phyloP scores from a whole-genome alignment of 805 yeast species.

The Barnettozyma vustinii region DNA sequence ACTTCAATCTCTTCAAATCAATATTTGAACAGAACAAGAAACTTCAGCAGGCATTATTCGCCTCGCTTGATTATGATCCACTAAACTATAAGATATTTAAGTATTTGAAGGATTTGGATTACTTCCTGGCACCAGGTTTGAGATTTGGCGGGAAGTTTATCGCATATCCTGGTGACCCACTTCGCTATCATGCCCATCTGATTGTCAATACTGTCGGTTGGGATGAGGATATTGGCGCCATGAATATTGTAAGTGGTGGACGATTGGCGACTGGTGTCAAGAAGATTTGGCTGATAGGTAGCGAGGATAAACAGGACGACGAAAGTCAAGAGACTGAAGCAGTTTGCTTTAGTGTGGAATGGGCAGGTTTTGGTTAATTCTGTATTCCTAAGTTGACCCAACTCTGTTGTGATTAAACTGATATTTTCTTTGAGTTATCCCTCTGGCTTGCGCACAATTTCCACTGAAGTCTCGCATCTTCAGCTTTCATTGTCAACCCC shows the following conservation, averaged over 20 bases:
- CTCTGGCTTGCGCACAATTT: no score
- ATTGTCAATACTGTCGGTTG: conserved; percentile 51
- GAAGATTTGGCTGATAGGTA: conserved; percentile 64
- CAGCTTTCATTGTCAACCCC: no score
- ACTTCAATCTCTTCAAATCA: conserved; percentile 12
- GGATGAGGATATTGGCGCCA: conserved; percentile 48
- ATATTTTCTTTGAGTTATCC: no score
- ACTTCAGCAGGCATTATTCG: conserved; percentile 9
- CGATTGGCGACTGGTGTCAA: conserved; percentile 90
- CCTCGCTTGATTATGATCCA: conserved; percentile 1
- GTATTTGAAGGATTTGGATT: conserved; percentile 32
- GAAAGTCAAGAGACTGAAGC: conserved; percentile 24
- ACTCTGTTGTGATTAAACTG: no score
- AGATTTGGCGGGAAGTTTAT: conserved; percentile 87
- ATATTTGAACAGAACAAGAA: conserved; percentile 11
- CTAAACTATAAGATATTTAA: conserved; percentile 13
- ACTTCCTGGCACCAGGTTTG: conserved; percentile 72
- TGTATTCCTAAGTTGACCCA: no score
- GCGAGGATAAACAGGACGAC: conserved; percentile 13
- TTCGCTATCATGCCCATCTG: conserved; percentile 83
- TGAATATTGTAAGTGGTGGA: conserved; percentile 75
- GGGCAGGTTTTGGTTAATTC: conserved; percentile 90
- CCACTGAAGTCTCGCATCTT: no score
- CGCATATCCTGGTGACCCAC: conserved; percentile 93
- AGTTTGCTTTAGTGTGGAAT: conserved; percentile 70